These are phyloP conservation scores for Penicillium ucsense DNA, from an alignment of 495 filamentous ascomycete species.

Conservation along the genomic window DNA sequence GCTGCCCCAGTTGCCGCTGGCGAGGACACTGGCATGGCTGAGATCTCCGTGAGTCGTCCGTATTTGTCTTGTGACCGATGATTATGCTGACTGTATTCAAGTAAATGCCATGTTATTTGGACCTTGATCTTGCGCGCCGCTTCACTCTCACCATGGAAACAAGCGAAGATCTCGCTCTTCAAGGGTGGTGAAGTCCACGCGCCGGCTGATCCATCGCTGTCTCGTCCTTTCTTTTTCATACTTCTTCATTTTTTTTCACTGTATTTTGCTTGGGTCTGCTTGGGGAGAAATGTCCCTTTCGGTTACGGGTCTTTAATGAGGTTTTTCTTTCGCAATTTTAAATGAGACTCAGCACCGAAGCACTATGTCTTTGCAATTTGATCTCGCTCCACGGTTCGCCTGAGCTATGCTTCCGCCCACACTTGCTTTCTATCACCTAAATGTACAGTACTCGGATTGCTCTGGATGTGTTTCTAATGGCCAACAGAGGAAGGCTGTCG, in stretches of 20 bases:
- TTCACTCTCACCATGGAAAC: neutral
- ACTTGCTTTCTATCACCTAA: no score
- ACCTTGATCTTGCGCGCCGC: neutral
- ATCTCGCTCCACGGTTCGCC: no score
- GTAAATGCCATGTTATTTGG: constrained; percentile 11
- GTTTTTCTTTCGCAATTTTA: constrained; percentile 7
- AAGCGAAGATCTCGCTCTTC: no score
- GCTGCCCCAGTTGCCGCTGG: constrained; percentile 26
- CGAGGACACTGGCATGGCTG: constrained; percentile 43
- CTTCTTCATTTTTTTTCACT: neutral
- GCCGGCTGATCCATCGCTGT: constrained; percentile 20
- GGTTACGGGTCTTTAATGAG: constrained; percentile 6
- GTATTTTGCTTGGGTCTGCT: constrained; percentile 3
- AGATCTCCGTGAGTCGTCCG: constrained; percentile 37
- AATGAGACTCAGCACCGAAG: neutral
- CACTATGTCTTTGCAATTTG: constrained; percentile 16
- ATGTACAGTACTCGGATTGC: no score
- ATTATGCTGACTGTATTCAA: constrained; percentile 4
- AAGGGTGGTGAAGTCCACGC: constrained; percentile 11
- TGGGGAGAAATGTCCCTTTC: constrained; percentile 1
- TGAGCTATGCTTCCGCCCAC: no score
- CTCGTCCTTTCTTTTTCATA: constrained; percentile 4
- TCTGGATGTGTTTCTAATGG: no score
- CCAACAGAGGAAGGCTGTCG: no score
- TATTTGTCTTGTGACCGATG: neutral